A percentile compares a stretch with the other conserved stretches of the same genome.
Evolutionary conservation across 164 flowering plant species (phyloP).

Genomic region (Sextonia rubra): DNA sequence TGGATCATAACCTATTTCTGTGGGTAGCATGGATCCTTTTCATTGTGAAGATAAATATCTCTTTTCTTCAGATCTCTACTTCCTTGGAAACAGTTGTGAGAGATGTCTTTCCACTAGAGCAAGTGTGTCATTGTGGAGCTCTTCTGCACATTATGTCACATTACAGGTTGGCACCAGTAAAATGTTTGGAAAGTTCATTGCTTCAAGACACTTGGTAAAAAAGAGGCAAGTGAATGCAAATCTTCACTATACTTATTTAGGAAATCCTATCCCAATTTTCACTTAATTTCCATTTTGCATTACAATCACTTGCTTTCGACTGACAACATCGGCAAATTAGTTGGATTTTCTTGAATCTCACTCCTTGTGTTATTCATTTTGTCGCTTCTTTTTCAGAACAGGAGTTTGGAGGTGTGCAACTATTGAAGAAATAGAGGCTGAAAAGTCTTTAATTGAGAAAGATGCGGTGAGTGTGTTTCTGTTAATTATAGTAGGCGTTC

Average conservation of each 20-base stretch:
- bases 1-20: not conserved
- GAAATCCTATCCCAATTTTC: slow-evolving; percentile 1
- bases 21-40: not conserved
- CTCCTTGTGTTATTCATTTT: not conserved
- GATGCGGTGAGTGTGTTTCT: slow-evolving; percentile 58
- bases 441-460: slow-evolving; percentile 67
- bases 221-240: slow-evolving; percentile 31
- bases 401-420: slow-evolving; percentile 72
- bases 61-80: slow-evolving; percentile 20
- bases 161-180: slow-evolving; percentile 21
- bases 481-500: not conserved
- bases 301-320: not conserved
- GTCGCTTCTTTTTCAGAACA: slow-evolving; percentile 31
- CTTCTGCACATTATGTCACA: slow-evolving; percentile 45
- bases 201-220: slow-evolving; percentile 14
- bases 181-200: slow-evolving; percentile 23
- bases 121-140: slow-evolving; percentile 34
- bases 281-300: not conserved
- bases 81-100: slow-evolving; percentile 13
- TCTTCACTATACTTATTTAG: not conserved
- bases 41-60: too few species aligned
- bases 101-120: slow-evolving; percentile 16
- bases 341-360: not conserved
- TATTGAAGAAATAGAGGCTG: slow-evolving; percentile 82
- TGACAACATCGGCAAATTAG: not conserved